phyloP scores from a whole-genome alignment of 306 rosid genomes.

The Castanea crenata region DNA sequence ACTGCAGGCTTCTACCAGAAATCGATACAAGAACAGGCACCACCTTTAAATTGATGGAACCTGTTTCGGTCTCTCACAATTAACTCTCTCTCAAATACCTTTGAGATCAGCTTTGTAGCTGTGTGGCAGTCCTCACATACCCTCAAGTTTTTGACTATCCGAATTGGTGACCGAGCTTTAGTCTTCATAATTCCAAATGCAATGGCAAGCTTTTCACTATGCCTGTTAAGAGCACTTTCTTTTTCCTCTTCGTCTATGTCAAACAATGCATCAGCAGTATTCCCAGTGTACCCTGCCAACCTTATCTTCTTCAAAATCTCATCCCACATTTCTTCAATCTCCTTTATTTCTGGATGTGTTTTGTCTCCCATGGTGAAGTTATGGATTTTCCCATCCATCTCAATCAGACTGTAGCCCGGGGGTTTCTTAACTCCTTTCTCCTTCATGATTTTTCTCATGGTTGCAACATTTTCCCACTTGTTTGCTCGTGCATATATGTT shows the following conservation, averaged over 20 bases:
- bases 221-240: slow-evolving; percentile 46
- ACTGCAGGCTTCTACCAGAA: slow-evolving; percentile 27
- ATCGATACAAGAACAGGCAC: slow-evolving; percentile 41
- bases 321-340: slow-evolving; percentile 43
- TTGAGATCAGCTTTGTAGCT: slow-evolving; percentile 37
- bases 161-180: slow-evolving; percentile 26
- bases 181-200: slow-evolving; percentile 45
- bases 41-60: slow-evolving; percentile 45
- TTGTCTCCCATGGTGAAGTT: slow-evolving; percentile 39
- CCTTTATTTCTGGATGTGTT: slow-evolving; percentile 44
- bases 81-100: slow-evolving; percentile 36
- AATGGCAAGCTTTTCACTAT: slow-evolving; percentile 49
- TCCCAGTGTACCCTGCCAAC: slow-evolving; percentile 39
- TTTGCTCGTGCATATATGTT: slow-evolving; percentile 42
- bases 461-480: slow-evolving; percentile 42
- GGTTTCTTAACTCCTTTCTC: slow-evolving; percentile 39
- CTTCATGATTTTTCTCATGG: slow-evolving; percentile 38
- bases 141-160: slow-evolving; percentile 43
- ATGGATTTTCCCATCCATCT: slow-evolving; percentile 44
- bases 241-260: slow-evolving; percentile 54
- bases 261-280: slow-evolving; percentile 40
- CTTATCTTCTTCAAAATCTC: slow-evolving; percentile 35
- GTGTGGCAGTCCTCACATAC: slow-evolving; percentile 51
- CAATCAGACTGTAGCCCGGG: slow-evolving; percentile 42
- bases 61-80: slow-evolving; percentile 48